Base-by-base conservation (phyloP, 2,329 filamentous ascomycete species). In the Delphinella strobiligena region DNA sequence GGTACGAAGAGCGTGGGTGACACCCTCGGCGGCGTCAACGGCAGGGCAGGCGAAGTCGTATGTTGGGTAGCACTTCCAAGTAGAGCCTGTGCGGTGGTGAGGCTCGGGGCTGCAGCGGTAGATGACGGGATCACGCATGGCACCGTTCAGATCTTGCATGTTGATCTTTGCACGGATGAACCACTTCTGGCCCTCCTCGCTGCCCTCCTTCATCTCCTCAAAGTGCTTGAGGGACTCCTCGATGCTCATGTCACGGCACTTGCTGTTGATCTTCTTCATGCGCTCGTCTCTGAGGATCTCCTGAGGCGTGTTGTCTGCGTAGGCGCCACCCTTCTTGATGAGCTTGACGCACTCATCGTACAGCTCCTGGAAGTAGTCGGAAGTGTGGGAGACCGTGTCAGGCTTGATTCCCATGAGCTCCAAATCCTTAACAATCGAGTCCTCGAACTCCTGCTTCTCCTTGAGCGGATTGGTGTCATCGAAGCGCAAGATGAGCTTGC, bases 381-480 rank as follows among this genome's bases (percentile, higher is more conserved):
- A 93, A 2, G 91, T 95, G 67, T 89, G 93, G 14, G 84, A 85
- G 43, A 88, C 72, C 48, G 74, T 74, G 61, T 95, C 89, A 16
- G 88, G 84, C 63, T 82, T 84, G 61, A 98, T 84, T 19, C 88
- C 89, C 72, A 98, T 86, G 38, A 96, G 72, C 36, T 79, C 78
- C 37, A 95, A 74, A 61, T 98, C 91, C 66, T 94, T 82, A 30
- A 94, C 70, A 46, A 98, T 98, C 4, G 87, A 75, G 62, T 96
- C 87, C 59, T 96, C 81, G 60, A 81, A 98, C 66, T 96, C 91
- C 59, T 89, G 79, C 68, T 93, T 95, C 71, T 98, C 91, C 61
- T 96, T 96, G 44, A 82, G 80, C 5, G 91, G 91, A 64, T 98
- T 98, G 41, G 91, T 98, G 57, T 98, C 91, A 58, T 98, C 91